These are phyloP conservation scores for Globisporangium middletonii DNA, from an alignment of 352 stramenopile species.

Conservation along the genomic window DNA sequence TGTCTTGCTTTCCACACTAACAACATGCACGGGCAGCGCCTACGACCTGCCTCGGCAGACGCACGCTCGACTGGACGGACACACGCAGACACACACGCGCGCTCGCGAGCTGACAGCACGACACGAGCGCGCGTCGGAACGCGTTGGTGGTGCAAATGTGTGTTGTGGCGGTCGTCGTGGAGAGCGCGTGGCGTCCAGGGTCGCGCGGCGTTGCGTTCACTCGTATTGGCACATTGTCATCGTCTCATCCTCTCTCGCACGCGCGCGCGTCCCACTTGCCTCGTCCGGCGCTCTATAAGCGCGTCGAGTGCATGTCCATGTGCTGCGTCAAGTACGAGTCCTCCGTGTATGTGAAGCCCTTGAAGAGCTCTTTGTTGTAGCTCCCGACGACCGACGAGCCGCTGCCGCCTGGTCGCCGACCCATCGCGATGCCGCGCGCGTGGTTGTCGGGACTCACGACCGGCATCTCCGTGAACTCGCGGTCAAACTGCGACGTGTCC, in stretches of 20 bases:
- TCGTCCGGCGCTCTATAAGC: constrained; percentile 22
- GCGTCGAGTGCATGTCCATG: constrained; percentile 25
- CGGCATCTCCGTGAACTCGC: constrained; percentile 96
- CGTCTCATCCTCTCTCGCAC: not conserved
- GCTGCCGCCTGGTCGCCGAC: constrained; percentile 30
- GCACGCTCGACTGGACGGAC: not conserved
- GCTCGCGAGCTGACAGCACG: too few relatives aligned
- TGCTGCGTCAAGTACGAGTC: constrained; percentile 60
- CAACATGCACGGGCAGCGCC: too few relatives aligned
- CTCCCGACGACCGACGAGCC: constrained; percentile 35
- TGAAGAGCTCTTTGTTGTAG: constrained; percentile 67
- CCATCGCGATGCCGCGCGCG: constrained; percentile 55
- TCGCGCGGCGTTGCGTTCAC: not conserved
- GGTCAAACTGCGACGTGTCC: constrained; percentile 98
- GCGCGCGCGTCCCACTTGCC: not conserved
- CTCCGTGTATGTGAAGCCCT: constrained; percentile 85
- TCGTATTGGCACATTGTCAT: constrained; percentile 1
- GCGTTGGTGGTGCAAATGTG: not conserved
- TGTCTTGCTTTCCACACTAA: too few relatives aligned
- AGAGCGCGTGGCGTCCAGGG: too few relatives aligned
- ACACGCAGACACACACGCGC: too few relatives aligned
- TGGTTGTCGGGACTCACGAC: constrained; percentile 89
- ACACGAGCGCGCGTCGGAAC: too few relatives aligned
- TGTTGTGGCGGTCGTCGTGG: not conserved
- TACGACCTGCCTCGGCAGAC: not conserved